A percentile compares a stretch with the other conserved stretches of the same genome.
Conservation (phyloP, 257 asterid genomes). For the Nicotiana attenuata region DNA sequence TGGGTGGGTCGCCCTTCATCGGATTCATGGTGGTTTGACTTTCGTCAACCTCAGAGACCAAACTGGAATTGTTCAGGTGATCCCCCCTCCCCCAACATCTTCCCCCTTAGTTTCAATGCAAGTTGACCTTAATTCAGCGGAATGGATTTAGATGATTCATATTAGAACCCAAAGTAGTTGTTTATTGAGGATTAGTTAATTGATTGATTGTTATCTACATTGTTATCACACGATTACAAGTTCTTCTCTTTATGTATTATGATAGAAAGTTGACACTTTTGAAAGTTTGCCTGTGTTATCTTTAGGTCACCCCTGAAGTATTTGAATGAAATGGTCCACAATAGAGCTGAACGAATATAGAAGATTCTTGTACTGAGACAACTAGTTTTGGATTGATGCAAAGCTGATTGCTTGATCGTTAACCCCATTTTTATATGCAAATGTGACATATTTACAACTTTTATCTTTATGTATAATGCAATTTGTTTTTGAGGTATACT, state of each 20-base stretch:
- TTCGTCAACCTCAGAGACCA: conserved; percentile 85
- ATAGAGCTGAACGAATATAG: neutral
- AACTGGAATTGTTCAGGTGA: conserved; percentile 87
- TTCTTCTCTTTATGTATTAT: neutral
- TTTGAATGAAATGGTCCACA: neutral
- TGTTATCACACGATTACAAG: neutral
- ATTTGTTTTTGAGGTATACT: neutral
- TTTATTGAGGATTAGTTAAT: neutral
- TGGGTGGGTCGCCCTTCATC: conserved; percentile 98
- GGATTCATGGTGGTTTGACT: conserved; percentile 93
- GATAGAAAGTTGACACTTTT: neutral
- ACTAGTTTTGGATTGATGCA: neutral
- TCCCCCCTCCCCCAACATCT: no score
- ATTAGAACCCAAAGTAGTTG: neutral
- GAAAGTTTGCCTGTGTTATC: neutral
- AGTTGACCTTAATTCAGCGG: no score
- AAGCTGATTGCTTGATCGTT: neutral
- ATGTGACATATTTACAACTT: neutral
- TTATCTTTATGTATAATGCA: neutral
- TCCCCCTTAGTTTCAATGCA: no score
- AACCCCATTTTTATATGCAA: neutral
- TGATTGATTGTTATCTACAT: neutral
- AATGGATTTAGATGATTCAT: no score
- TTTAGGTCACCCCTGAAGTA: neutral
- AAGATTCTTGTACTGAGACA: neutral